Base-by-base conservation (phyloP, 2,329 filamentous ascomycete genomes). In the Escovopsis sp. region DNA sequence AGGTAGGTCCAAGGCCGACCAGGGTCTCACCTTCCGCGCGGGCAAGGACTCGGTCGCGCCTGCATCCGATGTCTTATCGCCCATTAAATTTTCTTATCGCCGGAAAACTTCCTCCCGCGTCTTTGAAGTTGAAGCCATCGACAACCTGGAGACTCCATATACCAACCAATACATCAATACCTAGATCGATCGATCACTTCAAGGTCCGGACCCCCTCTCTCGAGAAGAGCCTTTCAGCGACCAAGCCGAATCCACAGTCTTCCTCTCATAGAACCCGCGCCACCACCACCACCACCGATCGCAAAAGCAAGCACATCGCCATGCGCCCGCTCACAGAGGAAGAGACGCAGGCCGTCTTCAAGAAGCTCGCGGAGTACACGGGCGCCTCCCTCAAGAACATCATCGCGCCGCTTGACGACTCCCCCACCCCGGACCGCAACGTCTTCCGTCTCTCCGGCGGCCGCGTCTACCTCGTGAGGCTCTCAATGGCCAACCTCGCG, bases 361-460 rank as follows among this genome's bases (percentile, higher is more conserved):
- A 81, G 52, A 94, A 96, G 69, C 77, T 98, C 34, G 91, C 91
- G 44, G 84, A 87, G 62, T 98, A 96, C 69, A 91, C 84, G 20
- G 87, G 88, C 51, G 76, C 75, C 53, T 88, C 84, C 14, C 74
- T 95, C 51, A 89, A 87, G 62, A 79, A 86, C 62, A 75, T 95
- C 51, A 86, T 89, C 53, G 76, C 80, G 38, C 81, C 82, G 9
- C 67, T 83, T 46, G 74, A 81, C 55, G 71, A 79, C 63, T 75
- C 72, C 35, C 70, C 73, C 53, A 74, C 79, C 46, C 70, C 73
- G 51, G 84, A 91, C 61, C 79, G 85, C 55, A 81, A 85, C 62
- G 85, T 93, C 47, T 94, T 95, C 62, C 81, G 86, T 43, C 70
- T 93, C 42, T 79, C 89, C 59, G 78, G 82, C 51, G 79, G 77